These are phyloP conservation scores for Terana coerulea DNA, from an alignment of 768 basidiomycete species.

Conservation along the genomic window DNA sequence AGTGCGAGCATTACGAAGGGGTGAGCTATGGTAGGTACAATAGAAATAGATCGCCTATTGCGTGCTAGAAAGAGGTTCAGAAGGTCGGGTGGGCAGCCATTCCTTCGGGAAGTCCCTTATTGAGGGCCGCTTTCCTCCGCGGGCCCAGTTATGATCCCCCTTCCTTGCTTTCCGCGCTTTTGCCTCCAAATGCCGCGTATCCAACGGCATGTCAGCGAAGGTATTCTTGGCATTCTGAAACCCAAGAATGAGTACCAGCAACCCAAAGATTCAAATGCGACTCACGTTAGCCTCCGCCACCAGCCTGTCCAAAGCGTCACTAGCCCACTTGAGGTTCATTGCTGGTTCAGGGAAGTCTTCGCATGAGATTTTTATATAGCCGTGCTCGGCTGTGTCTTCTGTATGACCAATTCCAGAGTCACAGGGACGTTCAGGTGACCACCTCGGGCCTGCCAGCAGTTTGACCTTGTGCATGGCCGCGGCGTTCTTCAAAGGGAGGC, in stretches of 20 bases:
- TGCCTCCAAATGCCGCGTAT: slow-evolving; percentile 74
- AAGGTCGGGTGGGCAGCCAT: slow-evolving; percentile 58
- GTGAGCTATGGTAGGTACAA: no score
- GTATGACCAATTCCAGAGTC: slow-evolving; percentile 56
- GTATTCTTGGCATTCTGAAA: slow-evolving; percentile 38
- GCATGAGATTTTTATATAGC: slow-evolving; percentile 87
- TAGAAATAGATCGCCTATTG: slow-evolving; percentile 14
- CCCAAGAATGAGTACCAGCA: slow-evolving; percentile 3
- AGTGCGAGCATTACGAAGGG: no score
- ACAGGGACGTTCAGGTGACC: slow-evolving; percentile 70
- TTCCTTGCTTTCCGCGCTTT: slow-evolving; percentile 69
- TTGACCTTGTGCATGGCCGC: slow-evolving; percentile 79
- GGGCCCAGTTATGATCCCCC: slow-evolving; percentile 59
- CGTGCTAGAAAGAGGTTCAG: slow-evolving; percentile 12
- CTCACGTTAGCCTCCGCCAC: slow-evolving; percentile 84
- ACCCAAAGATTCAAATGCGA: slow-evolving; percentile 19
- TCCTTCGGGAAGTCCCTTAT: slow-evolving; percentile 80
- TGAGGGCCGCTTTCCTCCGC: slow-evolving; percentile 53
- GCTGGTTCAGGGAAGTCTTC: slow-evolving; percentile 79
- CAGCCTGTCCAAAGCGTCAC: slow-evolving; percentile 77
- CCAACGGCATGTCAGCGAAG: slow-evolving; percentile 71
- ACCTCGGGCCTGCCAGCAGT: slow-evolving; percentile 84
- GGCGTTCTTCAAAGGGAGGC: slow-evolving; percentile 62
- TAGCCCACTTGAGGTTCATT: slow-evolving; percentile 95
- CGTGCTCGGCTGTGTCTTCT: slow-evolving; percentile 53